A percentile compares a stretch with the other conserved stretches of the same genome.
These are phyloP conservation scores for Symbiodinium natans DNA, from an alignment of 73 alveolate species.

Conservation along the genomic window DNA sequence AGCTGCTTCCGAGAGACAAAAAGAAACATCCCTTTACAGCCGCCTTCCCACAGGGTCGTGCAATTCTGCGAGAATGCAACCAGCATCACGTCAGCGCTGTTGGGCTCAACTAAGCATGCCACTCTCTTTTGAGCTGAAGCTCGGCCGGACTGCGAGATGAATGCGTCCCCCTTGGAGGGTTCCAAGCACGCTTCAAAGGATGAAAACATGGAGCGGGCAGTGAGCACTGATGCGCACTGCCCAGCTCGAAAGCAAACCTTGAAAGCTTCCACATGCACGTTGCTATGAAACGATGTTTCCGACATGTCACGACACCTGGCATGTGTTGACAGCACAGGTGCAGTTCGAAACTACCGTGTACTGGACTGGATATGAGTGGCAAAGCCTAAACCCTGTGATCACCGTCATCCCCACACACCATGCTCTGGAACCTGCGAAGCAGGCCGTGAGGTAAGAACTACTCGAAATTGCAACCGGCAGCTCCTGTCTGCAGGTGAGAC, in stretches of 20 bases:
- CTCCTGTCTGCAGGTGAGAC: constrained; percentile 17
- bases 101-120: neutral
- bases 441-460: neutral
- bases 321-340: constrained; percentile 22
- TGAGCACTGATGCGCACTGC: neutral
- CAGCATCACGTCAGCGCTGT: too few relatives aligned
- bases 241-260: neutral
- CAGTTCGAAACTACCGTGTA: too few relatives aligned
- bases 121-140: neutral
- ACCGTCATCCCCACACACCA: too few relatives aligned
- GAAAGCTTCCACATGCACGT: neutral
- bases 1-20: too few relatives aligned
- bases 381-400: too few relatives aligned
- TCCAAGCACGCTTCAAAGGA: neutral
- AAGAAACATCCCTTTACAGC: too few relatives aligned
- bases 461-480: neutral
- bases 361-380: too few relatives aligned
- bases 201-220: neutral
- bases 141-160: neutral
- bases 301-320: neutral
- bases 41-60: too few relatives aligned
- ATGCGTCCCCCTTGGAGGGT: constrained; percentile 14
- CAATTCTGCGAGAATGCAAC: too few relatives aligned
- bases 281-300: too few relatives aligned
- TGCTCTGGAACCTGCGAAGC: too few relatives aligned